phyloP scores from a whole-genome alignment of 2,329 filamentous ascomycete genomes.

The Bisporella sp. region DNA sequence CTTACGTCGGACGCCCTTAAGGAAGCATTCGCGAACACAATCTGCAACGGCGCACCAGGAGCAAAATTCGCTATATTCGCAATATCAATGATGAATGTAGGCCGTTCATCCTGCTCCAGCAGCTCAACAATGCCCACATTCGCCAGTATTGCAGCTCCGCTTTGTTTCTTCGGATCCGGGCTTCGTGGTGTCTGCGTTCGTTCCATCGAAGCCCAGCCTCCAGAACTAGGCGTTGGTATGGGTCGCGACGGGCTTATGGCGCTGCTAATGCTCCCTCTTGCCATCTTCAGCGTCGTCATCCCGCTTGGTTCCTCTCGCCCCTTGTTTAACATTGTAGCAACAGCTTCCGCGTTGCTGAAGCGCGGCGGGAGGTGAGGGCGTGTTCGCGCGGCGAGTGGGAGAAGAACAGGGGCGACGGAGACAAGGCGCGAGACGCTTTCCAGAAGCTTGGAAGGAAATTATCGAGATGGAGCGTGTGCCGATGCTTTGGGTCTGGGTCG shows the following conservation, averaged over 20 bases:
- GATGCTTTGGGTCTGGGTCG: neutral
- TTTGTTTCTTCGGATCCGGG: conserved; percentile 41
- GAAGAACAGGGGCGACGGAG: neutral
- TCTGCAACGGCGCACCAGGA: conserved; percentile 44
- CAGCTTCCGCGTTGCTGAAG: conserved; percentile 13
- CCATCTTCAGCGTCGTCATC: conserved; percentile 49
- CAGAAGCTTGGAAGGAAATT: neutral
- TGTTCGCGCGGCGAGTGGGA: neutral
- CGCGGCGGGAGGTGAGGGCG: conserved; percentile 25
- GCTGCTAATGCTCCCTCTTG: conserved; percentile 45
- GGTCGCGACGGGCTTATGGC: conserved; percentile 33
- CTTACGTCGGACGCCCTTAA: conserved; percentile 39
- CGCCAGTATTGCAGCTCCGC: conserved; percentile 50
- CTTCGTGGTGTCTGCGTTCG: conserved; percentile 42
- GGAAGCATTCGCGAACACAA: conserved; percentile 63
- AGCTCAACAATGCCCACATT: conserved; percentile 64
- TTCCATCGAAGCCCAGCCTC: conserved; percentile 43
- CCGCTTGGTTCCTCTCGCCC: conserved; percentile 15
- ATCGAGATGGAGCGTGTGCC: neutral
- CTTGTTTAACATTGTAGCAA: conserved; percentile 18
- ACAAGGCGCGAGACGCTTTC: neutral
- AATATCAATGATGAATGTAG: conserved; percentile 69
- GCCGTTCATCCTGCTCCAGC: conserved; percentile 68
- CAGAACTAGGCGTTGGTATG: conserved; percentile 45
- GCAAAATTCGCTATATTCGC: conserved; percentile 47